Base-by-base conservation (phyloP, 257 asterid genomes). In the Prunella vulgaris region DNA sequence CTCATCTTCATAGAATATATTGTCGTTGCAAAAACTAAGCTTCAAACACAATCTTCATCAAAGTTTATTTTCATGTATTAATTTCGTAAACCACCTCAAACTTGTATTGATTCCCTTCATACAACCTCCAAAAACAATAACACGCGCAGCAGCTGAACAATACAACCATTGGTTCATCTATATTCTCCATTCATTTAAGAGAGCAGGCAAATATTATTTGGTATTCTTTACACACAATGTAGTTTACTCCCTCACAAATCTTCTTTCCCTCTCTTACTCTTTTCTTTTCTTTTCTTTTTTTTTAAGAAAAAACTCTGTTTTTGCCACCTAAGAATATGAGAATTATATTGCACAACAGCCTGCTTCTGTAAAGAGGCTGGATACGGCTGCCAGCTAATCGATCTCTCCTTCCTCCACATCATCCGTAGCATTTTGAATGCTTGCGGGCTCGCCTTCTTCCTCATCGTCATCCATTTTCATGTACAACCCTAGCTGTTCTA, bases 401-500 rank as follows among this genome's bases (percentile, higher is more conserved):
- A 90, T 86, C 73, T 90, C 90, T 61, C 97, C 97, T 78, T 87
- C 95, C 76, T 87, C 93, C n/a, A 81, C 92, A 56, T 84, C 94
- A 6, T 70, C 35, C 1, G 22, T 60, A 15, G 33, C 80, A 14
- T 66, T 71, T 2, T 56, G 74, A 13, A 22, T 37, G 42, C 66
- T 78, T 20, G 68, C 72, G 22, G 83, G 85, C 61, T 85, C 96
- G 3, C 74, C 84, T 60, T 92, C 97, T 58, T 90, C 98, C 54
- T 88, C 95, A 10, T 92, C 97, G 1, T 89, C 95, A 12, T 93
- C 96, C 53, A 24, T 80, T 76, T 93, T 93, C 90, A 90, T 93
- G 80, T 83, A 93, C 87, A 93, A 66, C 7, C 98, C 98, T 46
- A 93, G 95, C 78, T 88, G 95, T 76, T 93, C 97, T 64, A 90